A percentile compares a stretch with the other conserved stretches of the same genome.
These are phyloP conservation scores for Madurella mycetomatis DNA, from an alignment of 2,329 filamentous ascomycete genomes.

Conservation along the genomic window DNA sequence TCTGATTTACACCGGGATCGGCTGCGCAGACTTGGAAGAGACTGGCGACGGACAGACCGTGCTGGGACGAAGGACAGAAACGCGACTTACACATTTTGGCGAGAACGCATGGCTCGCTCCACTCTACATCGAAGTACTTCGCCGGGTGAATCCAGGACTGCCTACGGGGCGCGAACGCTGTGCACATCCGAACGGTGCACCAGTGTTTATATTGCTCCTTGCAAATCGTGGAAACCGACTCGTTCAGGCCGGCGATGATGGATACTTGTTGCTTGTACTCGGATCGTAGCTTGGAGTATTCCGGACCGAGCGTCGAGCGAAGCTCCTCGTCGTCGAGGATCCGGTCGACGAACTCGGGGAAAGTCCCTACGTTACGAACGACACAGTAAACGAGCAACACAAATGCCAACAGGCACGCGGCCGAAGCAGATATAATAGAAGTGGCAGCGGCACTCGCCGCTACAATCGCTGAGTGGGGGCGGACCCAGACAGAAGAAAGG, in stretches of 20 bases:
- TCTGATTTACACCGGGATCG: background rate
- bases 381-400: background rate
- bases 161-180: background rate
- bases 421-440: background rate
- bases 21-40: background rate
- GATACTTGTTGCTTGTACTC: background rate
- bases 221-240: background rate
- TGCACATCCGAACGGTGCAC: background rate
- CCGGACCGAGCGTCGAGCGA: background rate
- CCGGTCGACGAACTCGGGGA: background rate
- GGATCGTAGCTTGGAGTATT: constrained; percentile 1
- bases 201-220: background rate
- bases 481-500: background rate
- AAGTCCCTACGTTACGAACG: constrained; percentile 4
- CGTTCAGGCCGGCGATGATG: background rate
- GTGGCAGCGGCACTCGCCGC: background rate
- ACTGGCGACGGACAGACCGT: background rate
- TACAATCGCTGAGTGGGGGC: background rate
- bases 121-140: background rate
- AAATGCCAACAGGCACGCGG: background rate
- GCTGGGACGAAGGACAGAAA: background rate
- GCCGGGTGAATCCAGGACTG: background rate
- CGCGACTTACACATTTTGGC: constrained; percentile 8
- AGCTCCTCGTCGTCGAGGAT: constrained; percentile 6
- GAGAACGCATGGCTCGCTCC: background rate